Evolutionary conservation across 2,329 filamentous ascomycete species (phyloP).

Genomic region (Stemphylium lycopersici): DNA sequence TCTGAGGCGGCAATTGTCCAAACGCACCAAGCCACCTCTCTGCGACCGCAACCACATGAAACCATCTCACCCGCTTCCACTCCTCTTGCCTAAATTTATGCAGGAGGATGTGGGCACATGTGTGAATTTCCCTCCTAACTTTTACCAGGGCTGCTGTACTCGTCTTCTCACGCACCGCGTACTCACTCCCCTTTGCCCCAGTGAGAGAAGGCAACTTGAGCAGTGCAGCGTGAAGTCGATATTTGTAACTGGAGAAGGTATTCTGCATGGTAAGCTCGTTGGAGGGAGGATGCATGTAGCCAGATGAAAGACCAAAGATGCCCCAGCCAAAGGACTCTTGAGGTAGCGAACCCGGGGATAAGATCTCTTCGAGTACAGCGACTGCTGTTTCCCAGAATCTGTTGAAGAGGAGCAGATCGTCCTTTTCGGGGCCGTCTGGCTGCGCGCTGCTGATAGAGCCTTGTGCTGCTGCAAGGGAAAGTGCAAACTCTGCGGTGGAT

Average conservation of each 20-base stretch:
- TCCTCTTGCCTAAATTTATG: conserved; percentile 20
- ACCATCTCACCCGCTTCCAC: conserved; percentile 25
- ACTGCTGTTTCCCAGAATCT: conserved; percentile 19
- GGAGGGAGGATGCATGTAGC: conserved; percentile 15
- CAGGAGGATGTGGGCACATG: conserved; percentile 23
- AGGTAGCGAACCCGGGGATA: conserved; percentile 12
- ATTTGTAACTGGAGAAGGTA: conserved; percentile 17
- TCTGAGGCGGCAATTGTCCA: not conserved
- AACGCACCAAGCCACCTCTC: conserved; percentile 23
- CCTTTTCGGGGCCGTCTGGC: conserved; percentile 10
- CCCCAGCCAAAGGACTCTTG: conserved; percentile 29
- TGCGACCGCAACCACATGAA: conserved; percentile 21
- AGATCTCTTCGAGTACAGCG: conserved; percentile 17
- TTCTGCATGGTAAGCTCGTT: not conserved
- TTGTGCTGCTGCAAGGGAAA: conserved; percentile 27
- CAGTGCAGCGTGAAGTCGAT: conserved; percentile 20
- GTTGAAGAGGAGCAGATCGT: conserved; percentile 24
- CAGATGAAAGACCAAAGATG: conserved; percentile 22
- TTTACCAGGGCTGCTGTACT: conserved; percentile 8
- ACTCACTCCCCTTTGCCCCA: not conserved
- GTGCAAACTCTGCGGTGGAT: conserved; percentile 13
- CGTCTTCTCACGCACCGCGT: not conserved
- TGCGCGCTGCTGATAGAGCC: conserved; percentile 20
- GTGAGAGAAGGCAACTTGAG: conserved; percentile 13
- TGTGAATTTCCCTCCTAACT: conserved; percentile 24